Evolutionary conservation across 495 filamentous ascomycete species (phyloP), one percentile per base, ranked within the genome.

Genomic region (Xylaria sp.): DNA sequence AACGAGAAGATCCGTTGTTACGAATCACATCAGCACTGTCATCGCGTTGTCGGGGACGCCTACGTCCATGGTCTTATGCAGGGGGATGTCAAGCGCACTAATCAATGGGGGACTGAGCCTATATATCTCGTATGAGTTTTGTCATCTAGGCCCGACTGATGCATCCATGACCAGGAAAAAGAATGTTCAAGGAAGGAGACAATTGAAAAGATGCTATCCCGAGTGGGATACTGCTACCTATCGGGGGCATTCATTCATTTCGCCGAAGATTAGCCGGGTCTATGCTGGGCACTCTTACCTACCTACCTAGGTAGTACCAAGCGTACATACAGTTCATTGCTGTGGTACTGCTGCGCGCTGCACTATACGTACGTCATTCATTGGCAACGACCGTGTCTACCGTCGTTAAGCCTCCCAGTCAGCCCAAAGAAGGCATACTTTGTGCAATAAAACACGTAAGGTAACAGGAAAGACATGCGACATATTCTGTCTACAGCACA

Each of bases 1-100:
- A n/a, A 37, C 6, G 59, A 62, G 61, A 43, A 5, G 5, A 14
- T 46, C 3, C 24, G 19, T 43, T 69, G 67, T 40, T 21, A 58
- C 52, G 40, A 44, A 8, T 43, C 15, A 14, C 67, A 71, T 17
- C 31, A 8, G 26, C 19, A 31, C 33, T 61, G 65, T 12, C 57
- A 65, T 63, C 55, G 29, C 46, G 61, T 74, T 35, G 37, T 76
- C n/a, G 74, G 73, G 37, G 73, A 74, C 21, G 52, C 50, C 26
- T 75, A 73, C 55, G 55, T 76, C 31, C 69, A 76, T 43, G 72
- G 70, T n/a, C 48, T 73, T 37, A 75, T 76, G 73, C 63, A 74
- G 41, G 73, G 73, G 19, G 73, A 74, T 61, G 7, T 55, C 41
- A 44, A n/a, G 61, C 37, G 61, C 17, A 46, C 61, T 31, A 63